phyloP scores from a whole-genome alignment of 23 red algal genomes.

The Gracilariopsis chorda region DNA sequence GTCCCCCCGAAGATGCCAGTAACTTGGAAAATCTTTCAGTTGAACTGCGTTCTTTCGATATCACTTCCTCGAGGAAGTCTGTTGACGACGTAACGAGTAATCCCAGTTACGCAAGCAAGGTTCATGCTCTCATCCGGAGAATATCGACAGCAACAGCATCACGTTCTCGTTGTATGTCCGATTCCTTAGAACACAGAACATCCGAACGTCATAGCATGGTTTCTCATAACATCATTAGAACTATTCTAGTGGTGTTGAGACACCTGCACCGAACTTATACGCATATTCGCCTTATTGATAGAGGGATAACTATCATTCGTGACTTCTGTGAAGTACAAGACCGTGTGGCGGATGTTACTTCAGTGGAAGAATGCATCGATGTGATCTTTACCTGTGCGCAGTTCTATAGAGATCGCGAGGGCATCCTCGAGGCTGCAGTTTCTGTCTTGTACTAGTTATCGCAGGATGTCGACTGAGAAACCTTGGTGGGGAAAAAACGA shows the following conservation, averaged over 20 bases:
- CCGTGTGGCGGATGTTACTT: conserved; percentile 3
- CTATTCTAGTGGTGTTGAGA: conserved; percentile 24
- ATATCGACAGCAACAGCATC: conserved; percentile 10
- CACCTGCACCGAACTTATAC: neutral
- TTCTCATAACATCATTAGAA: conserved; percentile 43
- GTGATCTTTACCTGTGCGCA: conserved; percentile 26
- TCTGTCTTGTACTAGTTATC: neutral
- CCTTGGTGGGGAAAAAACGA: neutral
- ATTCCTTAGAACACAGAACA: neutral
- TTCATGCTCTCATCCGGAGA: neutral
- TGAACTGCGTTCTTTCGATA: neutral
- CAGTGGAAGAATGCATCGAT: conserved; percentile 34
- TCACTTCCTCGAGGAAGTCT: conserved; percentile 7
- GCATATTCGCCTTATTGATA: neutral
- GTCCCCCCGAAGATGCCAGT: no score
- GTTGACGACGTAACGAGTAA: conserved; percentile 8
- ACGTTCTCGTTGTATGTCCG: neutral
- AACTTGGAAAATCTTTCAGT: neutral
- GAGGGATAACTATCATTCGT: conserved; percentile 34
- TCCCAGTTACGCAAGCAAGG: neutral
- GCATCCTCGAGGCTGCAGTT: neutral
- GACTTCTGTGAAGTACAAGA: conserved; percentile 18
- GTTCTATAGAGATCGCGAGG: conserved; percentile 34
- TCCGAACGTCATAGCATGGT: neutral
- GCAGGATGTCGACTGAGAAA: neutral